These are phyloP conservation scores for Parietichytrium sp. DNA, from an alignment of 108 stramenopile genomes.

Conservation along the genomic window DNA sequence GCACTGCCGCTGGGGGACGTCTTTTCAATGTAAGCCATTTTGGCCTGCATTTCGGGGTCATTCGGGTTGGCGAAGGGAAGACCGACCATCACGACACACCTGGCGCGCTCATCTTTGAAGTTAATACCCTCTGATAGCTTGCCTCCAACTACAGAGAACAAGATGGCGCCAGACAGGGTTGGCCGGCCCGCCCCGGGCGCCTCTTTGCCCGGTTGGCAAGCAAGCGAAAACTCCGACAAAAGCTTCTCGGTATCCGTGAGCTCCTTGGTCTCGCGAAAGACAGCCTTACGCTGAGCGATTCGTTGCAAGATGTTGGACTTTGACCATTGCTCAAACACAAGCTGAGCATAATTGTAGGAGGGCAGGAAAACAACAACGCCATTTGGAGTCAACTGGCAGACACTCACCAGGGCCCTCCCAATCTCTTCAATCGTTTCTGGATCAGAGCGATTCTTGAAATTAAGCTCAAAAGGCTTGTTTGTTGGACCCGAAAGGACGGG, in stretches of 20 bases:
- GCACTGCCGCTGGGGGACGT: constrained; percentile 28
- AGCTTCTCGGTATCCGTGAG: constrained; percentile 73
- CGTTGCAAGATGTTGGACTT: constrained; percentile 59
- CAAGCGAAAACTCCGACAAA: too few species aligned
- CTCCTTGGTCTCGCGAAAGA: constrained; percentile 79
- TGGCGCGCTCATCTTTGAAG: constrained; percentile 91
- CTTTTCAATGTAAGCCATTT: constrained; percentile 70
- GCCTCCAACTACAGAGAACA: constrained; percentile 91
- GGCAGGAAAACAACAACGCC: constrained; percentile 92
- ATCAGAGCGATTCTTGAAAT: constrained; percentile 65
- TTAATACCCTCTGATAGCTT: constrained; percentile 99
- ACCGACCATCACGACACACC: constrained; percentile 90
- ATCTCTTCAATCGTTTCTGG: constrained; percentile 74
- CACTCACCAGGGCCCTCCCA: constrained; percentile 69
- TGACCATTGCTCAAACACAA: constrained; percentile 75
- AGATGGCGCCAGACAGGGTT: constrained; percentile 69
- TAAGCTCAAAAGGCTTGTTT: constrained; percentile 72
- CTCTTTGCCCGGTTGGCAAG: too few species aligned
- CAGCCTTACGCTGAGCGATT: constrained; percentile 59
- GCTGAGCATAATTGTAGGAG: constrained; percentile 84
- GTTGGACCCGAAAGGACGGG: constrained; percentile 58
- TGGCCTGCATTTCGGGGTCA: constrained; percentile 89
- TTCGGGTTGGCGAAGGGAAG: constrained; percentile 93
- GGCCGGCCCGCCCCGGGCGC: constrained; percentile 62
- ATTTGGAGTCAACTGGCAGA: constrained; percentile 69